Conservation (phyloP, 352 stramenopile genomes). For the Globisporangium paddicum region DNA sequence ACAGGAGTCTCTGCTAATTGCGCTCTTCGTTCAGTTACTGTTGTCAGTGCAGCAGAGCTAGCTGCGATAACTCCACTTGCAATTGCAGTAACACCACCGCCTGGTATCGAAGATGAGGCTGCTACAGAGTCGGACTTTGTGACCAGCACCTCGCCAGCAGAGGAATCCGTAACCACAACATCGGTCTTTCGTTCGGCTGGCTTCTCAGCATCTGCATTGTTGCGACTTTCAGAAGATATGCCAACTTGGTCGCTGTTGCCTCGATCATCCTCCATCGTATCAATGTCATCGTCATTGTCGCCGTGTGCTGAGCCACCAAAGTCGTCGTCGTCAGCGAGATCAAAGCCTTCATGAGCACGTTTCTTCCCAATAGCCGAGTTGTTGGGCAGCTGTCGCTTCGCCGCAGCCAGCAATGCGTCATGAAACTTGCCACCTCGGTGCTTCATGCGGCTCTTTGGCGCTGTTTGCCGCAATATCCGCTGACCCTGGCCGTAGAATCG, state of each 20-base stretch:
- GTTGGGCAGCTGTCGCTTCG: slow-evolving; percentile 76
- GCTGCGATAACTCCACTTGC: not conserved
- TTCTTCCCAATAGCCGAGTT: slow-evolving; percentile 65
- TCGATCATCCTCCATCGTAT: slow-evolving; percentile 17
- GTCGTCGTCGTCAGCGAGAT: slow-evolving; percentile 26
- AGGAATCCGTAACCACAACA: slow-evolving; percentile 1
- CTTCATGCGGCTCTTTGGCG: slow-evolving; percentile 75
- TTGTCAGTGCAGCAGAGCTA: not conserved
- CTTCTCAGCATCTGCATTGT: not conserved
- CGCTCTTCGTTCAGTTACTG: slow-evolving; percentile 3
- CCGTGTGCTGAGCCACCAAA: slow-evolving; percentile 10
- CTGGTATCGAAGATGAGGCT: slow-evolving; percentile 3
- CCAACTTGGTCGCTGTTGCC: slow-evolving; percentile 2
- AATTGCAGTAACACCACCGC: not conserved
- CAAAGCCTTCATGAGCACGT: slow-evolving; percentile 26
- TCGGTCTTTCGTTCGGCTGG: not conserved
- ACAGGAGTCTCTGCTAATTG: slow-evolving; percentile 11
- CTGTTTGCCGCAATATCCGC: slow-evolving; percentile 62
- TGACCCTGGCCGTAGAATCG: slow-evolving; percentile 87
- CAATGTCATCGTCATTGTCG: slow-evolving; percentile 22
- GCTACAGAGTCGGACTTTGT: not conserved
- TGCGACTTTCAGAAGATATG: not conserved
- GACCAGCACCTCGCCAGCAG: not conserved
- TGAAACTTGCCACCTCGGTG: slow-evolving; percentile 67
- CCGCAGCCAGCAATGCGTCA: slow-evolving; percentile 62